Evolutionary conservation across 2,329 filamentous ascomycete genomes (phyloP).

Genomic region (Arachnomyces sp.): DNA sequence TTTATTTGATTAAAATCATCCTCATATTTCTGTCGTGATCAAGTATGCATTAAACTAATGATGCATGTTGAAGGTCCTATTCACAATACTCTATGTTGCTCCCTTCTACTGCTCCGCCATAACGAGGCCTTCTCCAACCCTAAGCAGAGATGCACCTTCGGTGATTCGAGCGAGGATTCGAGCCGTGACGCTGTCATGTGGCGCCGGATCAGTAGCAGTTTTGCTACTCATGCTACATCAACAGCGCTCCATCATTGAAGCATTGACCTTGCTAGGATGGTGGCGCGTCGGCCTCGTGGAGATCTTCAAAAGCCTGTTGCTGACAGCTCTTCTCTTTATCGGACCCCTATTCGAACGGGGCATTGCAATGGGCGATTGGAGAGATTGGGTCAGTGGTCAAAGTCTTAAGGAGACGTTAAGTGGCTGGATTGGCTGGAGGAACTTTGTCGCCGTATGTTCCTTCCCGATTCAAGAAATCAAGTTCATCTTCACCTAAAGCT

Average conservation of each 20-base stretch:
- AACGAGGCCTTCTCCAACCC: constrained; percentile 69
- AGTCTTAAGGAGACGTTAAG: constrained; percentile 54
- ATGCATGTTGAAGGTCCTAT: constrained; percentile 51
- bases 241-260: constrained; percentile 44
- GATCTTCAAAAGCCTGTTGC: constrained; percentile 53
- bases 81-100: constrained; percentile 82
- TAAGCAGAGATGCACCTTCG: constrained; percentile 79
- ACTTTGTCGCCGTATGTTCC: constrained; percentile 67
- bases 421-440: constrained; percentile 78
- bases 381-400: constrained; percentile 52
- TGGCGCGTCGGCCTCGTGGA: constrained; percentile 68
- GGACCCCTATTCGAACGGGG: constrained; percentile 77
- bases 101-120: constrained; percentile 79
- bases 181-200: constrained; percentile 69
- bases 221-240: constrained; percentile 56
- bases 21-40: no score
- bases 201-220: constrained; percentile 59
- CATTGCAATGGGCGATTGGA: constrained; percentile 64
- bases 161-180: constrained; percentile 82
- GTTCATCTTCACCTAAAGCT: no score
- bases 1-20: no score
- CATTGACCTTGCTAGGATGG: constrained; percentile 66
- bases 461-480: constrained; percentile 1
- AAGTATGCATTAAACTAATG: no score
- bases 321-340: constrained; percentile 72